Percentiles rank a stretch among this genome's conserved stretches.
Evolutionary conservation across 2,329 filamentous ascomycete species (phyloP).

Genomic region (Cercospora sp.): DNA sequence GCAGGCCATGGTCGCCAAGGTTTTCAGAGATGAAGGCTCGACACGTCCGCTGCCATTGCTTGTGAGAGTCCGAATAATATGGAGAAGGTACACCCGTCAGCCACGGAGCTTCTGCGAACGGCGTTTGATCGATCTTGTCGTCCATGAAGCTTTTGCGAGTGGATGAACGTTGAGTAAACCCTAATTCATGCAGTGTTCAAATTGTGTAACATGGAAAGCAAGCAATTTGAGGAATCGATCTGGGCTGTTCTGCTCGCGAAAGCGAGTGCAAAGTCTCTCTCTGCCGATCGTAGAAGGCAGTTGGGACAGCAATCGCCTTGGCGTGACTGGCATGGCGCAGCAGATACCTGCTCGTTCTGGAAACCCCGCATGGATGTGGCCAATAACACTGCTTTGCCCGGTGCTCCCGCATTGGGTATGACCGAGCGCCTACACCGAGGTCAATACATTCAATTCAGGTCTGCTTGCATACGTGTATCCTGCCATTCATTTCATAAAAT

Average conservation of each 20-base stretch:
- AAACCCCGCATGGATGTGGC: neutral
- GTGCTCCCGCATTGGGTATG: neutral
- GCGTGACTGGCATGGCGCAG: neutral
- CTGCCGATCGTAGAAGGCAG: neutral
- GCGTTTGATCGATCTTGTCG: neutral
- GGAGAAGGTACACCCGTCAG: neutral
- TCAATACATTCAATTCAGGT: neutral
- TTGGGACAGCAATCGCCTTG: neutral
- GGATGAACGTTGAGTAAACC: neutral
- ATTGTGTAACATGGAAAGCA: neutral
- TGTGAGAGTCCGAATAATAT: neutral
- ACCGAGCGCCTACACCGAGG: neutral
- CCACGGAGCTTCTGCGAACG: neutral
- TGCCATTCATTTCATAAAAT: neutral
- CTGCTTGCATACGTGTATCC: neutral
- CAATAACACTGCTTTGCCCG: neutral
- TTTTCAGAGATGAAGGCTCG: neutral
- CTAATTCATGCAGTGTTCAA: neutral
- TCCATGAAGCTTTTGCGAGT: neutral
- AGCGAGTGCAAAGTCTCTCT: neutral
- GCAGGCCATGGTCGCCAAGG: neutral
- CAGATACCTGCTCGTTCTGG: neutral
- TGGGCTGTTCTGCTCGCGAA: neutral
- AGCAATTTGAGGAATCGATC: neutral
- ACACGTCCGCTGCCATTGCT: neutral